Evolutionary conservation across 345 rosid species (phyloP).

Genomic region (Salix dunnii): DNA sequence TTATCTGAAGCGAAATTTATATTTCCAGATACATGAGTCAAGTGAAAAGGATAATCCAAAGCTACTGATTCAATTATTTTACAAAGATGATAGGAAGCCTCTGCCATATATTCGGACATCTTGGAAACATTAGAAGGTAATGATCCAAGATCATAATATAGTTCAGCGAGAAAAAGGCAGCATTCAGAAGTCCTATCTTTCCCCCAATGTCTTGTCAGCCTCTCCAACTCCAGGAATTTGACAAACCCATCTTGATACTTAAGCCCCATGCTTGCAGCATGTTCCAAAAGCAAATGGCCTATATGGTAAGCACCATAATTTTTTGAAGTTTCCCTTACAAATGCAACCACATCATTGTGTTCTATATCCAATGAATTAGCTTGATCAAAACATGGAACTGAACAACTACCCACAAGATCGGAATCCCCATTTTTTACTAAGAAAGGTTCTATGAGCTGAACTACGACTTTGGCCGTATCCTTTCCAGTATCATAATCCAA

Average conservation of each 20-base stretch:
- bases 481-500: constrained; percentile 53
- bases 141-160: constrained; percentile 69
- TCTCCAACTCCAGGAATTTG: constrained; percentile 80
- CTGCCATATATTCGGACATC: constrained; percentile 52
- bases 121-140: constrained; percentile 47
- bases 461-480: constrained; percentile 59
- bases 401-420: constrained; percentile 34
- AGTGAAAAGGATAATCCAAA: constrained; percentile 49
- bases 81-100: constrained; percentile 81
- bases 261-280: constrained; percentile 45
- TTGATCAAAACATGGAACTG: constrained; percentile 34
- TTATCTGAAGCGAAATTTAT: constrained; percentile 31
- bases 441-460: constrained; percentile 72
- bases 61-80: constrained; percentile 87
- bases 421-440: constrained; percentile 37
- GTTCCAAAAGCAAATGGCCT: constrained; percentile 84
- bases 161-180: constrained; percentile 87
- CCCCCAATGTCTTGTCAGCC: constrained; percentile 78
- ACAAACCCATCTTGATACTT: constrained; percentile 43
- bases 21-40: constrained; percentile 29
- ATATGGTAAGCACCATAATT: constrained; percentile 88
- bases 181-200: constrained; percentile 79
- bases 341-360: constrained; percentile 41
- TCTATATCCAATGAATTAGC: constrained; percentile 43
- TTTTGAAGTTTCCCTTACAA: constrained; percentile 61